These are phyloP conservation scores for Diaporthe vaccinii DNA, from an alignment of 2,329 filamentous ascomycete genomes.

Conservation along the genomic window DNA sequence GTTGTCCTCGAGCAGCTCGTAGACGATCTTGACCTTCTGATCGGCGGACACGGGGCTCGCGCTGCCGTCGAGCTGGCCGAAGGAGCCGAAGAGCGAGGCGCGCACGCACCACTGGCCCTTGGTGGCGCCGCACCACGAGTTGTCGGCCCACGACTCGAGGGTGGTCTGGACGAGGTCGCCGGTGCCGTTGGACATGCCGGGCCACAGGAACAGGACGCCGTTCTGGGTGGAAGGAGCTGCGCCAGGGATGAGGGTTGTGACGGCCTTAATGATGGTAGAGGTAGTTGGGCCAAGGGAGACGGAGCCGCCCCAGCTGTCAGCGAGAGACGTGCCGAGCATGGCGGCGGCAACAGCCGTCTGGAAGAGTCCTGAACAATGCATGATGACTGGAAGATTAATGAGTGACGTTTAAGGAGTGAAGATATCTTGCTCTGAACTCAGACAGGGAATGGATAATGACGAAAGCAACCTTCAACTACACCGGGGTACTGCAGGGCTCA, in stretches of 20 bases:
- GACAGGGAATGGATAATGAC: not conserved
- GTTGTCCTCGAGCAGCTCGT: conserved; percentile 44
- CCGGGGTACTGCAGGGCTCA: not conserved
- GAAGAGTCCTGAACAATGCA: conserved; percentile 14
- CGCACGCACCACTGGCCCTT: conserved; percentile 56
- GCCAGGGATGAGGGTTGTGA: conserved; percentile 57
- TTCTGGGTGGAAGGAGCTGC: conserved; percentile 53
- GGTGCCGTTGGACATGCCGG: conserved; percentile 60
- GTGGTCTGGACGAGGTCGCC: conserved; percentile 58
- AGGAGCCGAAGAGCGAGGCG: conserved; percentile 55
- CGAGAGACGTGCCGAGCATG: not conserved
- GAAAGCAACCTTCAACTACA: not conserved
- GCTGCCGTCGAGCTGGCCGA: conserved; percentile 53
- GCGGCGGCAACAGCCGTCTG: conserved; percentile 4
- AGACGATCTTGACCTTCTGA: conserved; percentile 43
- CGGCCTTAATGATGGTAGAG: conserved; percentile 51
- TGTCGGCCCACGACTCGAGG: conserved; percentile 56
- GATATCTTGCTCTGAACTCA: not conserved
- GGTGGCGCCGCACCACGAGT: conserved; percentile 56
- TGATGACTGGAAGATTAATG: not conserved
- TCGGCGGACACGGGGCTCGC: conserved; percentile 29
- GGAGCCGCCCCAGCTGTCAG: conserved; percentile 35
- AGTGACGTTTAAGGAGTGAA: conserved; percentile 1
- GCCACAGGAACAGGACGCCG: conserved; percentile 58
- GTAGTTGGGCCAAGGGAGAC: conserved; percentile 38